Percentiles rank a stretch among this genome's conserved stretches.
These are phyloP conservation scores for Picea glauca DNA, from an alignment of 75 land plant species.

Conservation along the genomic window DNA sequence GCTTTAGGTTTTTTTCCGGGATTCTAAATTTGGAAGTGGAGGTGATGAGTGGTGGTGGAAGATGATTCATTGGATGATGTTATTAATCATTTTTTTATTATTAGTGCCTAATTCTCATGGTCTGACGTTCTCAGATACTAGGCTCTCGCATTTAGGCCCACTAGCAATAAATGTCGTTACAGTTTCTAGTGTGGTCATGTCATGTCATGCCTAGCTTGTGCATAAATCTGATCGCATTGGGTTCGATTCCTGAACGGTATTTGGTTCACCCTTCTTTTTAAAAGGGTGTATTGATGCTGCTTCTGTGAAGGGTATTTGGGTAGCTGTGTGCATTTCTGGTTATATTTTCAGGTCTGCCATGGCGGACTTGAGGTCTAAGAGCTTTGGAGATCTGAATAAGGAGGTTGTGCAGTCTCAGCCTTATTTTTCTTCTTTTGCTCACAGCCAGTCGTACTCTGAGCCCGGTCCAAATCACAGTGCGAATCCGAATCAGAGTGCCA, in stretches of 20 bases:
- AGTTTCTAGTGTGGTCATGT: not conserved
- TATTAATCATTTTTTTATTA: too few relatives aligned
- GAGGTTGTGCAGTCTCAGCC: constrained; percentile 7
- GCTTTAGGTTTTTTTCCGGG: too few relatives aligned
- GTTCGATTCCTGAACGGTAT: not conserved
- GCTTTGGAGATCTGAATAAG: not conserved
- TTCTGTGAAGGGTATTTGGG: constrained; percentile 1
- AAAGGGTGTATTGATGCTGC: not conserved
- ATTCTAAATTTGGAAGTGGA: too few relatives aligned
- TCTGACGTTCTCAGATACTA: not conserved
- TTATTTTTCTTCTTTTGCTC: not conserved
- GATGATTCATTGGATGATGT: too few relatives aligned
- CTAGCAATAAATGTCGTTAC: not conserved
- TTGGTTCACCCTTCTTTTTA: not conserved
- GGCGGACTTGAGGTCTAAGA: constrained; percentile 1
- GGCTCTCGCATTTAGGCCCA: not conserved
- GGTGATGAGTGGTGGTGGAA: too few relatives aligned
- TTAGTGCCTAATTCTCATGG: not conserved
- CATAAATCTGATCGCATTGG: not conserved
- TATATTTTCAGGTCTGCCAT: constrained; percentile 7
- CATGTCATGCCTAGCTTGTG: not conserved
- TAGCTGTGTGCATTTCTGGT: not conserved
- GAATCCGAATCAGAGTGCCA: not conserved
- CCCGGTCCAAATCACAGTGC: not conserved
- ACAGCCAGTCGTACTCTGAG: not conserved